Percentiles rank a stretch among this genome's conserved stretches.
phyloP scores from a whole-genome alignment of 2,329 filamentous ascomycete genomes.

The Alternaria sp. region DNA sequence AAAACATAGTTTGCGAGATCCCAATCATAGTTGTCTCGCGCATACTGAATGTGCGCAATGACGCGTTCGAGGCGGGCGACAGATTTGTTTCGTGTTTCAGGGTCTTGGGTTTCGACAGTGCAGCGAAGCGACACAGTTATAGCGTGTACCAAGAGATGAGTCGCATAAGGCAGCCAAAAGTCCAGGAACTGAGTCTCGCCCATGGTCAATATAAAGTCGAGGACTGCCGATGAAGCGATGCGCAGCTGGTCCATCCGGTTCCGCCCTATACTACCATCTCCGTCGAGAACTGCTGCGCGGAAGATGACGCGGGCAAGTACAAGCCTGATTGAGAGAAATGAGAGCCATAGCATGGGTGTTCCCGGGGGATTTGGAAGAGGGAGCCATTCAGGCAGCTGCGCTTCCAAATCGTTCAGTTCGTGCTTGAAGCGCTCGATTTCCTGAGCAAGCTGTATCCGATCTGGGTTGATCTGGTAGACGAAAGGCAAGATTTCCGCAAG shows the following conservation, averaged over 20 bases:
- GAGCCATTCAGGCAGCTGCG: constrained; percentile 47
- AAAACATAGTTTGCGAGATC: constrained; percentile 65
- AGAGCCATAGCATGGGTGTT: constrained; percentile 53
- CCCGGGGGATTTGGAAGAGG: constrained; percentile 42
- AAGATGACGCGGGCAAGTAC: constrained; percentile 52
- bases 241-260: constrained; percentile 57
- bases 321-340: constrained; percentile 52
- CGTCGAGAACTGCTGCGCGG: constrained; percentile 39
- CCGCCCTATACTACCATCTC: constrained; percentile 34
- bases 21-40: constrained; percentile 62
- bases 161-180: constrained; percentile 62
- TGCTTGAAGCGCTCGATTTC: constrained; percentile 46
- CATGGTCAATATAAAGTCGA: constrained; percentile 60
- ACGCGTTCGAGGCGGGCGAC: constrained; percentile 59
- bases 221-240: constrained; percentile 59
- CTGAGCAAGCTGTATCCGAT: constrained; percentile 38
- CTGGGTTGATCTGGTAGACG: constrained; percentile 49
- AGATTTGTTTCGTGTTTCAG: constrained; percentile 56
- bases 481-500: constrained; percentile 53
- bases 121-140: constrained; percentile 63
- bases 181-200: constrained; percentile 59
- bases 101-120: constrained; percentile 60
- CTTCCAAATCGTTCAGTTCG: constrained; percentile 47
- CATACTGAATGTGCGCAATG: constrained; percentile 58
- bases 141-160: constrained; percentile 63